Evolutionary conservation across 2,329 filamentous ascomycete species (phyloP), one percentile per base, ranked within the genome.

Genomic region (Mycosphaerella arachidis): DNA sequence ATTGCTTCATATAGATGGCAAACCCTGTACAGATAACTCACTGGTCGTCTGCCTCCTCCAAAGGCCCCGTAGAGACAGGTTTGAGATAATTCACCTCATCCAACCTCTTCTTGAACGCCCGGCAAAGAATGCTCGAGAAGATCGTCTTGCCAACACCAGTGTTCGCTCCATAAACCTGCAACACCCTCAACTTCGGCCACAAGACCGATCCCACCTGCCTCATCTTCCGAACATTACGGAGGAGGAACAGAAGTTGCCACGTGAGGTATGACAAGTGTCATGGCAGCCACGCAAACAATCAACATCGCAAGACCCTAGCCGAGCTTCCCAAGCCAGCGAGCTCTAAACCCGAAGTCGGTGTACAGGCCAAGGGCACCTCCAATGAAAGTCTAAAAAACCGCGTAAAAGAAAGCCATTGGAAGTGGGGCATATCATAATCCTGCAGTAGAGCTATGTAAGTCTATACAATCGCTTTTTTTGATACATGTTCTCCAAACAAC

Each of bases 111-210:
- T 75, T 77, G 4, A 86, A 81, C 8, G 87, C 82, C 63, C 84
- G 86, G 72, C 85, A 88, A 3, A 95, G 78, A 12, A 91, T 75
- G 0, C 89, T 91, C 1, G 88, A 87, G 59, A 92, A 82, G 33
- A 95, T 84, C 0, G 91, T 95, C 78, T 95, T 95, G 64, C 91
- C 91, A 29, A 94, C 89, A 65, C 90, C 85, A 0, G 91, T 94
- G 68, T 93, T 94, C 51, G 91, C 89, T 30, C 91, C 91, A 69
- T 89, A 95, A 40, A 95, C 79, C 74, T 94, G 90, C 67, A 90
- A 84, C 12, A 85, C 80, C 62, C 85, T 84, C 56, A 92, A 78
- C 8, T 83, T 84, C 61, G 86, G 85, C 84, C 86, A 90, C 40
- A 92, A 79, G 52, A 85, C 78, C 55, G 85, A 81, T 52, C 84